Percentiles rank a stretch among this genome's conserved stretches.
These are phyloP conservation scores for Auricularia sp. DNA, from an alignment of 768 basidiomycete species.

Conservation along the genomic window DNA sequence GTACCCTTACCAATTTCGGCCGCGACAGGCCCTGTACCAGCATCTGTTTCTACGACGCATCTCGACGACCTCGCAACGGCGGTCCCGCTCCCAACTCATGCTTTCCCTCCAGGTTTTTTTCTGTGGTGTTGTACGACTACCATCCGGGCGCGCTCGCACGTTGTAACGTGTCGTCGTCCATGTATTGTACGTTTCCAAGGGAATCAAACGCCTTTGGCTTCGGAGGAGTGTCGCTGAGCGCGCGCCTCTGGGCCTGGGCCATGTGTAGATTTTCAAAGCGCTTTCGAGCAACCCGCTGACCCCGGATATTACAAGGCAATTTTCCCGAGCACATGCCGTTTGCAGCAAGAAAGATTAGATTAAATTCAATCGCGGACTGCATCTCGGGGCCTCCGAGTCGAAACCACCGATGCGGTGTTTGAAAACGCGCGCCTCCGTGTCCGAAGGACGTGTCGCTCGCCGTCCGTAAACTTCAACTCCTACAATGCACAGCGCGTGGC, in stretches of 20 bases:
- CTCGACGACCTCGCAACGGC: background rate
- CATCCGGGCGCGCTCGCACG: background rate
- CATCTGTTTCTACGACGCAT: background rate
- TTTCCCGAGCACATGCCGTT: too few relatives aligned
- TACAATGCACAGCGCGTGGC: constrained; percentile 58
- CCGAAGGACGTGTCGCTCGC: too few relatives aligned
- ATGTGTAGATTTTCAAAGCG: too few relatives aligned
- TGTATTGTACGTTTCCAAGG: background rate
- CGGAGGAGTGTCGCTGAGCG: background rate
- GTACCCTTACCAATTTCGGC: too few relatives aligned
- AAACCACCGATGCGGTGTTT: too few relatives aligned
- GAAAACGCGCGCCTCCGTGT: too few relatives aligned
- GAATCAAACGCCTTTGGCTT: background rate
- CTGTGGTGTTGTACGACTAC: background rate
- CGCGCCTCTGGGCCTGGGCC: background rate
- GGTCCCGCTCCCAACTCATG: background rate
- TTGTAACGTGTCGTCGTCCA: background rate
- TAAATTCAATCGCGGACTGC: too few relatives aligned
- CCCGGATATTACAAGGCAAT: too few relatives aligned
- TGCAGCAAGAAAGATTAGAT: too few relatives aligned
- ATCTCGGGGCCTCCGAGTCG: too few relatives aligned
- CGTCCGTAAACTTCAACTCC: background rate
- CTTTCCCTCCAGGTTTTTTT: background rate
- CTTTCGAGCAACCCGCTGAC: too few relatives aligned
- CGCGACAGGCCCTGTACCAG: background rate